Evolutionary conservation across 2,329 filamentous ascomycete species (phyloP), one percentile per base, ranked within the genome.

Genomic region (Pestalotiopsis sp.): DNA sequence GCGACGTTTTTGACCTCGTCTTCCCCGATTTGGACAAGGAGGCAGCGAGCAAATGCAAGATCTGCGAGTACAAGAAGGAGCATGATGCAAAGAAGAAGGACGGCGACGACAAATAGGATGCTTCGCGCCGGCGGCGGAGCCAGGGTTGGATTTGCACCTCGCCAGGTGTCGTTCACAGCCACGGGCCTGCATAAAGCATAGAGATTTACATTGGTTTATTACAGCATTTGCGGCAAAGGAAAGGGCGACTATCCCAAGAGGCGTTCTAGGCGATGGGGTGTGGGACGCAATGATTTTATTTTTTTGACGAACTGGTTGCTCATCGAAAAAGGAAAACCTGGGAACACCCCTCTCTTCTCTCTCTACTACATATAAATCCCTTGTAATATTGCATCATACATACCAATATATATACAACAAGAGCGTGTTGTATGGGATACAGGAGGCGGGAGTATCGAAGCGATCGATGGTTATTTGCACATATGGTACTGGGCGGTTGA

Each of bases 1-100:
- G 87, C 6, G 94, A 99, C 72, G 93, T 99, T 64, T 98, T 98
- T 78, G 88, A 95, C 70, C 86, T 97, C 69, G 90, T 98, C 73
- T 99, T 99, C 84, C 90, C 93, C 48, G 84, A 92, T 71, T 80
- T 98, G 20, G 92, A 98, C 80, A 85, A 83, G 69, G 86, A 91
- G 56, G 81, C 88, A 69, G 94, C 92, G 70, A 96, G 92, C 79
- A 87, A 85, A 71, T 96, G 93, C 89, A 91, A 91, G 76, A 81
- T 85, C 60, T 81, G 81, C 75, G 84, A 86, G 72, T 82, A 80
- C 81, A 86, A 88, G 71, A 84, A 86, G 74, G 75, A 82, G 61
- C 75, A 84, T 71, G 78, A 80, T 70, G 76, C 81, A 59, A 77
- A 82, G 68, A 73, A 74, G 68, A 73, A 74, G 65, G 77, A 77